Evolutionary conservation across 306 rosid species (phyloP).

Genomic region (Arachis hypogaea): DNA sequence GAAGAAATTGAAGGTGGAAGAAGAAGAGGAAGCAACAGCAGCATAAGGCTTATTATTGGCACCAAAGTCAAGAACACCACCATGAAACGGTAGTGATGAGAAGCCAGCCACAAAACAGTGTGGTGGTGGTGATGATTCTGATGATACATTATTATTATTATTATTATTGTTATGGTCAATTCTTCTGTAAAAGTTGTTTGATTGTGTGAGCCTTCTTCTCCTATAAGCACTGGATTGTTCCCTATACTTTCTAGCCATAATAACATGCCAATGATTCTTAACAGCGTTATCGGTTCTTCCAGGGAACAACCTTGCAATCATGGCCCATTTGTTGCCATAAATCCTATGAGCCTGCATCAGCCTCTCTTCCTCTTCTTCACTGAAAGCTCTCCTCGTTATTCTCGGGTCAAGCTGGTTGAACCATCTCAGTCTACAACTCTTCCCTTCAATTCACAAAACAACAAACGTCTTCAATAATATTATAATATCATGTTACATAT

Average conservation of each 20-base stretch:
- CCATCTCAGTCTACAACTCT: slow-evolving; percentile 97
- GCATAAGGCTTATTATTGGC: no score
- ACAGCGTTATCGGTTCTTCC: slow-evolving; percentile 98
- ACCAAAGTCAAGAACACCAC: slow-evolving; percentile 36
- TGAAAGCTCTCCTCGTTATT: slow-evolving; percentile 85
- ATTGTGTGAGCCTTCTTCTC: slow-evolving; percentile 76
- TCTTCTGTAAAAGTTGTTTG: slow-evolving; percentile 52
- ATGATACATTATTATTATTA: no score
- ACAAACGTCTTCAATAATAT: not conserved
- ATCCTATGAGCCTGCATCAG: slow-evolving; percentile 94
- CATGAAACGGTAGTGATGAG: slow-evolving; percentile 50
- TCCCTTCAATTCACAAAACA: slow-evolving; percentile 51
- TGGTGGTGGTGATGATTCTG: slow-evolving; percentile 30
- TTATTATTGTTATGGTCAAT: not conserved
- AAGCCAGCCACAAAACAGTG: slow-evolving; percentile 40
- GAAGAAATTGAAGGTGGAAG: slow-evolving; percentile 54
- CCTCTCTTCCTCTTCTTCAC: slow-evolving; percentile 91
- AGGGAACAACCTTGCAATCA: slow-evolving; percentile 96
- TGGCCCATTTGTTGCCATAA: slow-evolving; percentile 99
- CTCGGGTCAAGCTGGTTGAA: slow-evolving; percentile 99
- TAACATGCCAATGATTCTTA: slow-evolving; percentile 99
- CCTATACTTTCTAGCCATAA: slow-evolving; percentile 94
- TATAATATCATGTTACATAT: not conserved
- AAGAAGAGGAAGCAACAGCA: not conserved
- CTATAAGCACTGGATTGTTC: slow-evolving; percentile 89